These are phyloP conservation scores for Thozetella sp. DNA, from an alignment of 495 filamentous ascomycete genomes.

Conservation along the genomic window DNA sequence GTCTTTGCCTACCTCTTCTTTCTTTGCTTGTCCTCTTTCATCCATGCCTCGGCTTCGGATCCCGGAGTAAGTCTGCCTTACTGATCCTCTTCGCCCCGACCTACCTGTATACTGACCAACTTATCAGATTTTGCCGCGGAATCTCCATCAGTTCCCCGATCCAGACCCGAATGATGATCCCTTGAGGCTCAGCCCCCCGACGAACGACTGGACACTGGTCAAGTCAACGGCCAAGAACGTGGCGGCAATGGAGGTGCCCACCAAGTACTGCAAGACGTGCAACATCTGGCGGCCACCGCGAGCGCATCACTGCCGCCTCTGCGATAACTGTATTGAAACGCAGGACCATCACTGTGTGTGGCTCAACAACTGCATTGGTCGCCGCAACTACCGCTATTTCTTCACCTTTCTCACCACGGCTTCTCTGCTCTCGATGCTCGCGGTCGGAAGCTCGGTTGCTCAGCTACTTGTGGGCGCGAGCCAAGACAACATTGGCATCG, in stretches of 20 bases:
- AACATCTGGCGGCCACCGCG: constrained; percentile 95
- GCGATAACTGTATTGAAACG: constrained; percentile 96
- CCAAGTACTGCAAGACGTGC: constrained; percentile 97
- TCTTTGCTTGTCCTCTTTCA: constrained; percentile 87
- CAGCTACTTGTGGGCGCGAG: constrained; percentile 76
- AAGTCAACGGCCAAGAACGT: constrained; percentile 71
- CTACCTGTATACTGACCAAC: constrained; percentile 14
- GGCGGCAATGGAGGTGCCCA: constrained; percentile 93
- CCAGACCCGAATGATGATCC: constrained; percentile 71
- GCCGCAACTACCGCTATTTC: constrained; percentile 98
- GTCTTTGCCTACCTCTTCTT: constrained; percentile 89
- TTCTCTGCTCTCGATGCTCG: constrained; percentile 74
- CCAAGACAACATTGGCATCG: constrained; percentile 63
- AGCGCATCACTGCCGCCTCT: constrained; percentile 93
- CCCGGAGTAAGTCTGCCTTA: constrained; percentile 71
- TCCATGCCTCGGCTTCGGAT: constrained; percentile 89
- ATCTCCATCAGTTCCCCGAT: constrained; percentile 62
- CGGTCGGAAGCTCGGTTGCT: constrained; percentile 73
- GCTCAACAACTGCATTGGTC: constrained; percentile 98
- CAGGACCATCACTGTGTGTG: constrained; percentile 99
- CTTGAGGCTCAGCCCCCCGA: constrained; percentile 76
- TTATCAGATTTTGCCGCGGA: constrained; percentile 77
- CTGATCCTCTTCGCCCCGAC: too few relatives aligned
- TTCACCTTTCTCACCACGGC: constrained; percentile 81
- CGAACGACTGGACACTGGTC: constrained; percentile 88